Conservation (phyloP, 1,284 basidiomycete genomes). For the Erythrobasidium hasegawianum region DNA sequence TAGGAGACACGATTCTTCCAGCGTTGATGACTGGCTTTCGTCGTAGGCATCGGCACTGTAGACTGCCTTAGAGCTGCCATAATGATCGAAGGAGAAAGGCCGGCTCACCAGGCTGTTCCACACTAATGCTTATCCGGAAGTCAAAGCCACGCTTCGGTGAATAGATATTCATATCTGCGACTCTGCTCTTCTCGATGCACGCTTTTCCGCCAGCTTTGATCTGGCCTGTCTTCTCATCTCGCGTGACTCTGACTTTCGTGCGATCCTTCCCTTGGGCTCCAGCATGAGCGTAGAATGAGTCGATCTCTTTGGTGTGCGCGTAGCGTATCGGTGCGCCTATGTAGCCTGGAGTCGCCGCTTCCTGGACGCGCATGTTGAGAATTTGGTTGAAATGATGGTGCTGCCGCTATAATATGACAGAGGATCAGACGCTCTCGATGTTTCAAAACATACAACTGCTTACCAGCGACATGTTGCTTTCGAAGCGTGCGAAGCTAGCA, state of each 20-base stretch:
- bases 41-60: constrained; percentile 42
- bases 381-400: constrained; percentile 80
- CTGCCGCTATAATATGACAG: constrained; percentile 59
- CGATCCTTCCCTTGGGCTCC: constrained; percentile 43
- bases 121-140: constrained; percentile 85
- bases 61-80: too few species aligned
- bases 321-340: constrained; percentile 65
- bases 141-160: constrained; percentile 78
- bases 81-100: not conserved
- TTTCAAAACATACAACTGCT: too few species aligned
- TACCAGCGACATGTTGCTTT: constrained; percentile 85
- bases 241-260: constrained; percentile 73
- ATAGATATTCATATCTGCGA: constrained; percentile 83
- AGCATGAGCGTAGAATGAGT: constrained; percentile 64
- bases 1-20: constrained; percentile 91
- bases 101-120: constrained; percentile 60
- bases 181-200: constrained; percentile 67
- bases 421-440: too few species aligned
- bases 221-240: constrained; percentile 66
- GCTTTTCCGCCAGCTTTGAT: constrained; percentile 57
- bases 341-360: constrained; percentile 54
- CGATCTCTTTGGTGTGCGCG: constrained; percentile 71
- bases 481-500: constrained; percentile 60
- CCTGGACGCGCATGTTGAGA: constrained; percentile 70
- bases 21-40: constrained; percentile 51